phyloP scores from a whole-genome alignment of 164 flowering plant species.

The Sextonia rubra region DNA sequence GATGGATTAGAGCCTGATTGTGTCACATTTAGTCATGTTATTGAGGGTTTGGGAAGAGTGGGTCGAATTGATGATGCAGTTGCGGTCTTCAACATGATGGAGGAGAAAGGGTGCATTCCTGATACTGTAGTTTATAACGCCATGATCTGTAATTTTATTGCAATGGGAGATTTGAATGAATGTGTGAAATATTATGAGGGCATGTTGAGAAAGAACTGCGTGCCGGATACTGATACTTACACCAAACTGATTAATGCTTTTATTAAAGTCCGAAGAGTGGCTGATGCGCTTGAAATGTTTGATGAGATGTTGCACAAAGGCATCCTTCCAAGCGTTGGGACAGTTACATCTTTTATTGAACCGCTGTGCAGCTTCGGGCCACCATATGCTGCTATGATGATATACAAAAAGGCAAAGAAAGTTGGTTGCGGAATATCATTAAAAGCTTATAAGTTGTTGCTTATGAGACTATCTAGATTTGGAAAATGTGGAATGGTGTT shows the following conservation, averaged over 20 bases:
- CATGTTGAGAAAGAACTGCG: slow-evolving; percentile 43
- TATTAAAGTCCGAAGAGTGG: slow-evolving; percentile 60
- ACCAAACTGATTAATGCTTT: slow-evolving; percentile 43
- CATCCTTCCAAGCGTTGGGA: slow-evolving; percentile 61
- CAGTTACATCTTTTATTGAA: slow-evolving; percentile 55
- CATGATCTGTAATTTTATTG: slow-evolving; percentile 56
- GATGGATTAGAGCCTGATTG: slow-evolving; percentile 63
- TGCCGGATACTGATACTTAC: slow-evolving; percentile 62
- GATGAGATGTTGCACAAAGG: slow-evolving; percentile 68
- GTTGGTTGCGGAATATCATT: slow-evolving; percentile 59
- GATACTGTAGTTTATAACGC: slow-evolving; percentile 61
- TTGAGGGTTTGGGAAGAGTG: slow-evolving; percentile 80
- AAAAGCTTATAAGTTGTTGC: slow-evolving; percentile 68
- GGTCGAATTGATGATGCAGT: slow-evolving; percentile 60
- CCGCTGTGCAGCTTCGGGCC: slow-evolving; percentile 85
- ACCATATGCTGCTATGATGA: slow-evolving; percentile 81
- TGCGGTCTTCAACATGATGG: slow-evolving; percentile 50
- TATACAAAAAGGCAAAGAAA: slow-evolving; percentile 70
- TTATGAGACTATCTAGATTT: slow-evolving; percentile 76
- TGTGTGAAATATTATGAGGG: slow-evolving; percentile 45
- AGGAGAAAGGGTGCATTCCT: slow-evolving; percentile 37
- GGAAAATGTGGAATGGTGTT: slow-evolving; percentile 86
- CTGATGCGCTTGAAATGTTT: slow-evolving; percentile 87
- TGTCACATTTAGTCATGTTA: slow-evolving; percentile 40
- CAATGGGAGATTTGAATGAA: slow-evolving; percentile 44